Conservation (phyloP, 305 asterid genomes). For the Solanum hybrid region DNA sequence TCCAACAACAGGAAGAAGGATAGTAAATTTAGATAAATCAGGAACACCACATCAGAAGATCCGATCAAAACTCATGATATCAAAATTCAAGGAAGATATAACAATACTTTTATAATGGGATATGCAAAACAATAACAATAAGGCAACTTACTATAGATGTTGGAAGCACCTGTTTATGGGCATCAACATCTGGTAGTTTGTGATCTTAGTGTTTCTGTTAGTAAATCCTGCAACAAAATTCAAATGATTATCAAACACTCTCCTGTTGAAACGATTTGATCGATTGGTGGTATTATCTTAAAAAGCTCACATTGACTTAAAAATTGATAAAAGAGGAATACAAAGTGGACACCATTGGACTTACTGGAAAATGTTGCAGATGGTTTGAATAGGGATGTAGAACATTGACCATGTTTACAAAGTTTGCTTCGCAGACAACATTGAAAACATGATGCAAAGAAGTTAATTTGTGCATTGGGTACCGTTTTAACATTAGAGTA, state of each 20-base stretch:
- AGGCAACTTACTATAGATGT: neutral
- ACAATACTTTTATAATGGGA: neutral
- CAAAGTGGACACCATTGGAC: no score
- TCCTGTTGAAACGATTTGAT: neutral
- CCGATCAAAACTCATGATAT: neutral
- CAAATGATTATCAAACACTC: neutral
- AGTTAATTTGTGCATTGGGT: no score
- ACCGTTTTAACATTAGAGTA: no score
- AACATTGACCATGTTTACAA: no score
- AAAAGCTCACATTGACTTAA: no score
- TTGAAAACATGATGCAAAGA: no score
- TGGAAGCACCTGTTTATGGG: neutral
- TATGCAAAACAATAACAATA: neutral
- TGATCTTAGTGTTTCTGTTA: neutral
- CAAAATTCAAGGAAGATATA: neutral
- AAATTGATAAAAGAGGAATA: no score
- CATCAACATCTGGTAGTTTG: neutral
- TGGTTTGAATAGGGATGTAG: no score
- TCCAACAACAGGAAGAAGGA: neutral
- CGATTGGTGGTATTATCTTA: neutral
- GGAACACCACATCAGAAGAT: neutral
- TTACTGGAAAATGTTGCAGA: no score
- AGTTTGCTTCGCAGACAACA: no score
- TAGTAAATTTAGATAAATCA: neutral
- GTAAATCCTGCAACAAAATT: neutral